Conservation (phyloP, 495 filamentous ascomycete genomes). For the Chaetomidium leptoderma region DNA sequence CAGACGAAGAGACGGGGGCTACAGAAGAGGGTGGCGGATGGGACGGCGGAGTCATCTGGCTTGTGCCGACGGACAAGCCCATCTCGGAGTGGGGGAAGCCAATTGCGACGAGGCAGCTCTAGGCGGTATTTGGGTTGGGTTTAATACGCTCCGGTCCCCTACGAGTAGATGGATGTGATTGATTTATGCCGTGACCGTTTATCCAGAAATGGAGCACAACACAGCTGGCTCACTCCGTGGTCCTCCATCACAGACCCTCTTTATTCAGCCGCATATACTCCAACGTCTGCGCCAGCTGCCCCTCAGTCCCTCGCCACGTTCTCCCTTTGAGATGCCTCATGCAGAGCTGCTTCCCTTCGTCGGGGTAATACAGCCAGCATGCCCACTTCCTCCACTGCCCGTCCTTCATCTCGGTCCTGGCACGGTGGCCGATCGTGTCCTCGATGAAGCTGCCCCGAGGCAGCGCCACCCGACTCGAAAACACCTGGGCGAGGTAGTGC, state of each 20-base stretch:
- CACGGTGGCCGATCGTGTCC: conserved; percentile 44
- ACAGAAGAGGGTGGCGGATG: conserved; percentile 18
- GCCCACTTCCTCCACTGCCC: conserved; percentile 45
- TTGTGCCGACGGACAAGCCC: conserved; percentile 29
- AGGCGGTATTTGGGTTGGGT: background rate
- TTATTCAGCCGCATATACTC: conserved; percentile 28
- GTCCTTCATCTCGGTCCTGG: conserved; percentile 46
- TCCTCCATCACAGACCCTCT: background rate
- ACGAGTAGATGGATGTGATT: background rate
- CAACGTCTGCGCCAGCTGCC: conserved; percentile 24
- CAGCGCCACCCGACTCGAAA: conserved; percentile 39
- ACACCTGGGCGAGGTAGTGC: conserved; percentile 43
- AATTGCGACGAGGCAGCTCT: conserved; percentile 27
- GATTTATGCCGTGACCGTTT: too few relatives aligned
- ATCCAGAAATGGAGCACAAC: too few relatives aligned
- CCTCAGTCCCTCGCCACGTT: conserved; percentile 40
- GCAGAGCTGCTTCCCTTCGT: conserved; percentile 36
- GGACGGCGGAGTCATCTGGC: conserved; percentile 33
- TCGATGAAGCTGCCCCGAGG: conserved; percentile 45
- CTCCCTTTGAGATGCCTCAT: conserved; percentile 43
- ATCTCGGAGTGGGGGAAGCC: conserved; percentile 31
- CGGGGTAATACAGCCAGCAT: conserved; percentile 47
- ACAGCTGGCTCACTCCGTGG: too few relatives aligned
- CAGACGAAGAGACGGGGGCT: background rate
- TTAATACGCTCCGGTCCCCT: background rate